Evolutionary conservation across 805 yeast genomes (phyloP).

Genomic region (Saccharomycopsis capsularis): DNA sequence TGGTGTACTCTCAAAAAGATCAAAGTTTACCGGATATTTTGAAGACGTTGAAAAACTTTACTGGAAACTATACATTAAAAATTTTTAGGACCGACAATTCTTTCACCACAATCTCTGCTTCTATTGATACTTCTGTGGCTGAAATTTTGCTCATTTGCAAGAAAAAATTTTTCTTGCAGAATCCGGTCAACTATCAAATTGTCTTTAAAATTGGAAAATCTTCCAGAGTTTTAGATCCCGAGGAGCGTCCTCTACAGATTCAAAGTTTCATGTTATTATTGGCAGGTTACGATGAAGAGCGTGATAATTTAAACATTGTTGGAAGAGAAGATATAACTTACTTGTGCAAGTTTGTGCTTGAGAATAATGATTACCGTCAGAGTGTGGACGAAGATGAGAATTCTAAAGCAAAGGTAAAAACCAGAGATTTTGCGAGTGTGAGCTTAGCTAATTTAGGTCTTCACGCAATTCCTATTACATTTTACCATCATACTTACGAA

Average conservation of each 20-base stretch:
- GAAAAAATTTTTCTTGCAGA: constrained; percentile 68
- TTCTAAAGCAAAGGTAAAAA: constrained; percentile 26
- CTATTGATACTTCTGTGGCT: constrained; percentile 67
- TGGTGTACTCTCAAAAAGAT: constrained; percentile 5
- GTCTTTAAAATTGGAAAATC: constrained; percentile 70
- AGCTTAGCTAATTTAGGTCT: constrained; percentile 66
- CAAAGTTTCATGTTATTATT: constrained; percentile 66
- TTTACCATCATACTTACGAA: constrained; percentile 73
- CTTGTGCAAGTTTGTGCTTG: constrained; percentile 72
- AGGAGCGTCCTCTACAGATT: constrained; percentile 70
- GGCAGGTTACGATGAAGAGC: constrained; percentile 64
- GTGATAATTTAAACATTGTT: constrained; percentile 69
- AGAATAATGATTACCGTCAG: constrained; percentile 52
- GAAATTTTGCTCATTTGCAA: constrained; percentile 67
- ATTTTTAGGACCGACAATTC: constrained; percentile 80
- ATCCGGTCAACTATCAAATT: constrained; percentile 66
- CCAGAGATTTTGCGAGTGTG: constrained; percentile 65
- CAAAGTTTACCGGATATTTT: constrained; percentile 9
- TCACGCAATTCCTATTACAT: constrained; percentile 76
- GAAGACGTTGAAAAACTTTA: constrained; percentile 24
- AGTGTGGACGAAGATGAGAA: constrained; percentile 72
- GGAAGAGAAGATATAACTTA: constrained; percentile 82
- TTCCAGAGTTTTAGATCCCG: constrained; percentile 62
- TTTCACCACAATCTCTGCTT: constrained; percentile 72
- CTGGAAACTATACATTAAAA: constrained; percentile 47